Base-by-base conservation (phyloP, 2,329 filamentous ascomycete species). In the Cladosporium velox region DNA sequence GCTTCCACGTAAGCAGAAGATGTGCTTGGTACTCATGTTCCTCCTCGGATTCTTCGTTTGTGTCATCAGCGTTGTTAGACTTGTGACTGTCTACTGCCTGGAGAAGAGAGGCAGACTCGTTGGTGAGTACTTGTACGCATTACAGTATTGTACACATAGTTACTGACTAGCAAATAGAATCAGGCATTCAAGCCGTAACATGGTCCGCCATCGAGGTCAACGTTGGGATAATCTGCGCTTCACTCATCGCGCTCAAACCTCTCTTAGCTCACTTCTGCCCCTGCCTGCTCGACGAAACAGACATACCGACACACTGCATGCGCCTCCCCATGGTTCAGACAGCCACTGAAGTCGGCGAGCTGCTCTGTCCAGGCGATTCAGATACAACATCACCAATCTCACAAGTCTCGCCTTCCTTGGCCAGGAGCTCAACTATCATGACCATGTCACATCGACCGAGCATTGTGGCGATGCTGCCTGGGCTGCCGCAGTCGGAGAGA, bases 221-320 rank as follows among this genome's bases (percentile, higher is more conserved):
- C 59, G 73, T 80, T 1, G 79, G 79, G 28, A 80, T 82, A 68
- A 76, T 79, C 4, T 82, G 79, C 69, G 79, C 80, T 12, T 82
- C 77, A 2, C 67, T 82, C 21, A 71, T 81, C 0, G 78, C 80
- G 2, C 74, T 82, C 67, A 81, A 80, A 61, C 79, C 79, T 7
- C 71, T 82, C 10, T 66, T 82, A 62, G 69, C 72, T 8, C 74
- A 71, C 18, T 67, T 77, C 52, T 76, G 77, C 24, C 80, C 80
- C 0, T 67, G 67, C 2, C 63, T 79, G 26, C 66, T 76, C 26
- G 72, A 69, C 11, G 72, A 72, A 7, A 57, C 47, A 4, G 63
- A 67, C 18, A 35, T 64, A 32, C 67, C 70, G 11, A 68, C 55
- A 30, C 67, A 72, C 64, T 65, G 67, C 34, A 69, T 70, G 68